Evolutionary conservation across 1,284 basidiomycete species (phyloP).

Genomic region (Cerioporus squamosus): DNA sequence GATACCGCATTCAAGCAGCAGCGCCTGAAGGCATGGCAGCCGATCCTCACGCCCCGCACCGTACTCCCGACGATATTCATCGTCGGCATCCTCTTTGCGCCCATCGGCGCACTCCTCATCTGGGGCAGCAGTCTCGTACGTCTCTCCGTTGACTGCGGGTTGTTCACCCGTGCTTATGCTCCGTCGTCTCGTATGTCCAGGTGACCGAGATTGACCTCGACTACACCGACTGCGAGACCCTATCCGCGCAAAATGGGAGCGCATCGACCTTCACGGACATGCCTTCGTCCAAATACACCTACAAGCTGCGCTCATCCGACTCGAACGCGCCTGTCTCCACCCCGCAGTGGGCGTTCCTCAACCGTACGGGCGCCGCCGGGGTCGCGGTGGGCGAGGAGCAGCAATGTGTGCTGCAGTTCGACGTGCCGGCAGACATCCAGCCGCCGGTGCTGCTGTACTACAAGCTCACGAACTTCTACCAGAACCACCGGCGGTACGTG

Average conservation of each 20-base stretch:
- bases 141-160: conserved; percentile 6
- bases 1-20: conserved; percentile 99
- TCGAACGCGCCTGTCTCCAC: conserved; percentile 48
- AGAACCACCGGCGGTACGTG: conserved; percentile 98
- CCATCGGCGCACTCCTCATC: conserved; percentile 92
- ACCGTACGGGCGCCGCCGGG: conserved; percentile 46
- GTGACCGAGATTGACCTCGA: conserved; percentile 95
- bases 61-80: conserved; percentile 97
- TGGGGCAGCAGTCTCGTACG: conserved; percentile 82
- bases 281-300: conserved; percentile 61
- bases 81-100: conserved; percentile 93
- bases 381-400: conserved; percentile 50
- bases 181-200: conserved; percentile 34
- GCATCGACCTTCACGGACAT: conserved; percentile 53
- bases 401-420: conserved; percentile 81
- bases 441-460: conserved; percentile 93
- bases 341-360: conserved; percentile 75
- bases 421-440: conserved; percentile 80
- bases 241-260: conserved; percentile 7
- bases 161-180: background rate
- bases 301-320: conserved; percentile 68
- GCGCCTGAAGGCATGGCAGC: conserved; percentile 99
- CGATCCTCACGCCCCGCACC: conserved; percentile 96
- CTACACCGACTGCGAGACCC: conserved; percentile 90
- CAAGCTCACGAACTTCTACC: conserved; percentile 95